Conservation (phyloP, 148 eudicot species). For the Amaranthus palmeri region DNA sequence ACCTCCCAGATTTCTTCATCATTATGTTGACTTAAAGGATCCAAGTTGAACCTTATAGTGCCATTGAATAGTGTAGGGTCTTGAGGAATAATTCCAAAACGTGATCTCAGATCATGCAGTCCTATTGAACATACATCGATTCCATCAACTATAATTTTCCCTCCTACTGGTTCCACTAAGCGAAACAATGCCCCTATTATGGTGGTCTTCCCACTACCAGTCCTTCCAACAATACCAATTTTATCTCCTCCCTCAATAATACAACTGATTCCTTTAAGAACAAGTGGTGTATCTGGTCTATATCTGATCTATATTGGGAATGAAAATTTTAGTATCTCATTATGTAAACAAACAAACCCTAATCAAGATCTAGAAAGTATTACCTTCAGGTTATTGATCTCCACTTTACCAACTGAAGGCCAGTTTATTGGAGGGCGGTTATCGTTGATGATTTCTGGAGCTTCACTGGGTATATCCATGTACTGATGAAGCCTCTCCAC, state of each 20-base stretch:
- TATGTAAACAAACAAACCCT: neutral
- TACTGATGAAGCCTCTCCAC: slow-evolving; percentile 85
- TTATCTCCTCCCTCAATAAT: slow-evolving; percentile 71
- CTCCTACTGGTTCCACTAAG: slow-evolving; percentile 61
- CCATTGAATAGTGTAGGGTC: slow-evolving; percentile 37
- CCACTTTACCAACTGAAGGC: slow-evolving; percentile 71
- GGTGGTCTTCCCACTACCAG: slow-evolving; percentile 84
- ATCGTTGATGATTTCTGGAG: slow-evolving; percentile 64
- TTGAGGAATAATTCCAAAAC: slow-evolving; percentile 72
- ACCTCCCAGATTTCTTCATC: slow-evolving; percentile 86
- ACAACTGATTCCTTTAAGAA: slow-evolving; percentile 65
- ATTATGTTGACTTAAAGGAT: slow-evolving; percentile 50
- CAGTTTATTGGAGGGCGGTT: slow-evolving; percentile 62
- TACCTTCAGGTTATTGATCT: slow-evolving; percentile 67
- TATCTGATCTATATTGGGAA: slow-evolving; percentile 48
- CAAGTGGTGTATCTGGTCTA: slow-evolving; percentile 63
- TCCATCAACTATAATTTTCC: slow-evolving; percentile 60
- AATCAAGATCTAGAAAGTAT: neutral
- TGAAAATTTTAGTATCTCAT: slow-evolving; percentile 1
- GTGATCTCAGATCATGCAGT: slow-evolving; percentile 73
- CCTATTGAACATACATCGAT: slow-evolving; percentile 58
- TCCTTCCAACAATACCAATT: slow-evolving; percentile 78
- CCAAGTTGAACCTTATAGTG: slow-evolving; percentile 70
- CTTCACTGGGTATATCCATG: slow-evolving; percentile 82
- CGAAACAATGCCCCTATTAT: slow-evolving; percentile 70